Evolutionary conservation across 306 rosid species (phyloP), one percentile per base, ranked within the genome.

Genomic region (Dicorynia guianensis): DNA sequence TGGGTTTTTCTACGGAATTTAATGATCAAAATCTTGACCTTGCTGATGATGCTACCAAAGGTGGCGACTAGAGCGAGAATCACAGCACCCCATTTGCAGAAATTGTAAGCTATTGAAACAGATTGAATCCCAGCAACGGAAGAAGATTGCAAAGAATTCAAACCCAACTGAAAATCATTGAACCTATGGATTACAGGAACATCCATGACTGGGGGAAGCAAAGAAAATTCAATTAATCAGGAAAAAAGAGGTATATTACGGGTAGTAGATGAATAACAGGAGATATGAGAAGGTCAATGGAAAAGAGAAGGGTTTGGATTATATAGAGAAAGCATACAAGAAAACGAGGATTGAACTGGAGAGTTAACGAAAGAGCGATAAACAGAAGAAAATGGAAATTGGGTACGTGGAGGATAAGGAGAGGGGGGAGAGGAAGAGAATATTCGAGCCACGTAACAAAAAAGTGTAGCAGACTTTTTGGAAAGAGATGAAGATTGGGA

Each of bases 1-100:
- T 66, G 52, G 9, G 76, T 63, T 18, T 46, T 50, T 48, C 58
- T 74, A n/a, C 74, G 89, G 49, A 86, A 66, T 19, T 79, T 55
- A 6, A 79, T 42, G 54, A 87, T 58, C 48, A 89, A 42, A 11
- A 90, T 12, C 78, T 87, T 89, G 76, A 95, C 39, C 62, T 84
- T 78, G 39, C 76, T 85, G 55, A 90, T 58, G 10, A 92, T 76
- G 78, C 93, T 81, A 25, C 91, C 79, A 35, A 90, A 79, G 44
- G 96, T 85, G 9, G 97, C 97, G 4, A 89, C 77, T 0, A 91
- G 15, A 9, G 96, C 97, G 25, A 95, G 79, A 72, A 95, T 79
- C 0, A 95, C 47, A 44, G 98, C 99, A 12, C 99, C 86, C 99
- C 97, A 92, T 81, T 85, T 89, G 81, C 90, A 92, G 63, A 95